A percentile compares a stretch with the other conserved stretches of the same genome.
Conservation (phyloP, 805 yeast species). For the Wickerhamiella nectarea region DNA sequence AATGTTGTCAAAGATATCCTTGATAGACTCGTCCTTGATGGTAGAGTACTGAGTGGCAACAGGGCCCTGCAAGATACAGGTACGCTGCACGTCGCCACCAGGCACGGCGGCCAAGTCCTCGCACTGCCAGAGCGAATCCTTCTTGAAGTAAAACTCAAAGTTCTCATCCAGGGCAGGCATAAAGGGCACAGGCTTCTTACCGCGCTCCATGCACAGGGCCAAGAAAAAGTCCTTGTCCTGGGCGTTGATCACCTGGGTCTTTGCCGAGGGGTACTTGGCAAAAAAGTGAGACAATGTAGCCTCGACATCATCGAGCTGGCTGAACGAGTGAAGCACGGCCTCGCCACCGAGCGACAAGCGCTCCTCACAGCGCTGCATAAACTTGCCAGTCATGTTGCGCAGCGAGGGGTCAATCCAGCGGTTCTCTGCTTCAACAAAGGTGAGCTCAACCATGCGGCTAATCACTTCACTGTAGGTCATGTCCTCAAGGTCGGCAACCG, state of each 20-base stretch:
- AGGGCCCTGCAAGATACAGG: constrained; percentile 98
- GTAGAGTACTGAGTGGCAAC: constrained; percentile 91
- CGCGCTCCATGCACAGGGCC: constrained; percentile 64
- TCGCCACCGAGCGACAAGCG: constrained; percentile 52
- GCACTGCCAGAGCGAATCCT: constrained; percentile 98
- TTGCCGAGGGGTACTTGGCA: constrained; percentile 57
- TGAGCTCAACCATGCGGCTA: constrained; percentile 70
- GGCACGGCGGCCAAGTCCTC: constrained; percentile 94
- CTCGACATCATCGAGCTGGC: constrained; percentile 51
- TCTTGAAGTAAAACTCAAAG: constrained; percentile 93
- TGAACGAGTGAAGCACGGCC: constrained; percentile 44
- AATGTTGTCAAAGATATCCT: constrained; percentile 73
- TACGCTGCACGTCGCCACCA: constrained; percentile 91
- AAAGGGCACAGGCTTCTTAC: constrained; percentile 95
- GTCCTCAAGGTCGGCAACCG: constrained; percentile 81
- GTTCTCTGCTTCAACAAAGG: constrained; percentile 62
- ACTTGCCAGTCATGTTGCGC: constrained; percentile 76
- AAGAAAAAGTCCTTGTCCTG: constrained; percentile 92
- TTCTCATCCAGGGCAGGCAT: constrained; percentile 90
- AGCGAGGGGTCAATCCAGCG: constrained; percentile 83
- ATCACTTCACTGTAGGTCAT: constrained; percentile 94
- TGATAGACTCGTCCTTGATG: constrained; percentile 81
- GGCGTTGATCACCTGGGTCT: constrained; percentile 73
- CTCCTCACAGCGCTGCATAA: constrained; percentile 90
- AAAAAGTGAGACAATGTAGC: constrained; percentile 46